Evolutionary conservation across 2,329 filamentous ascomycete species (phyloP).

Genomic region (Fusarium sp.): DNA sequence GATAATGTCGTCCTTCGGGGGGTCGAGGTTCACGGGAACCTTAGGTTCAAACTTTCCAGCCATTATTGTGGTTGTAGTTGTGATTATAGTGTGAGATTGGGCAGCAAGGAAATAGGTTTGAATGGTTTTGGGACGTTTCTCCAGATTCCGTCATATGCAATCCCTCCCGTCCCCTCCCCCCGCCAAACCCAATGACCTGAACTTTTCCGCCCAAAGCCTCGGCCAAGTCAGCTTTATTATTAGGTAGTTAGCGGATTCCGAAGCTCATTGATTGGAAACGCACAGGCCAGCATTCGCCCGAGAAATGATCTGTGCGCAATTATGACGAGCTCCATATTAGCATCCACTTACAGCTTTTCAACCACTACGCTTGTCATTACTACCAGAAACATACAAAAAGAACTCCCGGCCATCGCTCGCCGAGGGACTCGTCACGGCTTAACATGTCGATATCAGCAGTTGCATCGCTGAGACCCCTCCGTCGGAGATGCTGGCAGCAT

Average conservation of each 20-base stretch:
- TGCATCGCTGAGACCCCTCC: constrained; percentile 48
- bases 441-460: constrained; percentile 48
- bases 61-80: constrained; percentile 51
- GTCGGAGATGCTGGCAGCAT: constrained; percentile 43
- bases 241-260: background rate
- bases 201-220: constrained; percentile 10
- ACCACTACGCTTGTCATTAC: constrained; percentile 15
- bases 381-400: background rate
- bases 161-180: constrained; percentile 9
- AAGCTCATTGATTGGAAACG: constrained; percentile 23
- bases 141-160: constrained; percentile 36
- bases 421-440: constrained; percentile 7
- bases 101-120: background rate
- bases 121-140: constrained; percentile 4
- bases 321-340: constrained; percentile 20
- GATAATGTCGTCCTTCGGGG: constrained; percentile 90
- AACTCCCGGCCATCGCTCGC: background rate
- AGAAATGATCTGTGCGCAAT: constrained; percentile 32
- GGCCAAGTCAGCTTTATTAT: constrained; percentile 1
- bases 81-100: background rate
- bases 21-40: constrained; percentile 75
- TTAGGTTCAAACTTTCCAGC: constrained; percentile 81
- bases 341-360: constrained; percentile 23
- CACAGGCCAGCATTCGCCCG: constrained; percentile 31
- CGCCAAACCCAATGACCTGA: constrained; percentile 25